These are phyloP conservation scores for Aspergillus pseudotamarii DNA, from an alignment of 2,329 filamentous ascomycete genomes.

Conservation along the genomic window DNA sequence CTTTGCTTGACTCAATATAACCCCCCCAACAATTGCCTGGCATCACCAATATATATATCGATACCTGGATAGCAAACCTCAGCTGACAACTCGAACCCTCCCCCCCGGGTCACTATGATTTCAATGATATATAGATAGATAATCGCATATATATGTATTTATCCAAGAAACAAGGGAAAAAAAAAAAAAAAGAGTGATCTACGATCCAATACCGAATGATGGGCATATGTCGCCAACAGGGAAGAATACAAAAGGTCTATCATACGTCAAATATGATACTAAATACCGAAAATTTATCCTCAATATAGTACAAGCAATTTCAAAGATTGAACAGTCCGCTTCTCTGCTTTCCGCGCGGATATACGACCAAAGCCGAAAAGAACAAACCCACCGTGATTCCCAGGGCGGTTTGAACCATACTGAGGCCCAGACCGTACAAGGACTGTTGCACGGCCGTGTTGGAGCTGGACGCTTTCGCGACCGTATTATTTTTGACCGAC, in stretches of 20 bases:
- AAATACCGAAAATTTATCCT: neutral
- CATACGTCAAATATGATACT: neutral
- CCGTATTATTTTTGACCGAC: constrained; percentile 43
- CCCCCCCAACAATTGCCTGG: too few species aligned
- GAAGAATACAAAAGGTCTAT: neutral
- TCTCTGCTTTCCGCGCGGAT: constrained; percentile 48
- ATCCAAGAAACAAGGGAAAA: too few species aligned
- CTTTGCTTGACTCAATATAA: too few species aligned
- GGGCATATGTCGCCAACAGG: too few species aligned
- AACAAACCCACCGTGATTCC: constrained; percentile 51
- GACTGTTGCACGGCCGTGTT: constrained; percentile 18
- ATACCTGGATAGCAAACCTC: too few species aligned
- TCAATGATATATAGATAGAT: too few species aligned
- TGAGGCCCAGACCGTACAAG: constrained; percentile 41
- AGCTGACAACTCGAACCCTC: too few species aligned
- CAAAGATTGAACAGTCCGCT: constrained; percentile 43
- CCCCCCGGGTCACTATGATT: too few species aligned
- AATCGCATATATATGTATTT: too few species aligned
- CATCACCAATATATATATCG: too few species aligned
- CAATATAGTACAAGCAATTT: neutral
- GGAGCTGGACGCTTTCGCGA: constrained; percentile 6
- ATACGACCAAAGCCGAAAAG: constrained; percentile 47
- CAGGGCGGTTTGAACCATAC: constrained; percentile 50
- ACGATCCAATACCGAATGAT: too few species aligned
- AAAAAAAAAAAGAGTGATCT: too few species aligned